A percentile compares a stretch with the other conserved stretches of the same genome.
Evolutionary conservation across 73 alveolate genomes (phyloP).

Genomic region (Durusdinium trenchii): DNA sequence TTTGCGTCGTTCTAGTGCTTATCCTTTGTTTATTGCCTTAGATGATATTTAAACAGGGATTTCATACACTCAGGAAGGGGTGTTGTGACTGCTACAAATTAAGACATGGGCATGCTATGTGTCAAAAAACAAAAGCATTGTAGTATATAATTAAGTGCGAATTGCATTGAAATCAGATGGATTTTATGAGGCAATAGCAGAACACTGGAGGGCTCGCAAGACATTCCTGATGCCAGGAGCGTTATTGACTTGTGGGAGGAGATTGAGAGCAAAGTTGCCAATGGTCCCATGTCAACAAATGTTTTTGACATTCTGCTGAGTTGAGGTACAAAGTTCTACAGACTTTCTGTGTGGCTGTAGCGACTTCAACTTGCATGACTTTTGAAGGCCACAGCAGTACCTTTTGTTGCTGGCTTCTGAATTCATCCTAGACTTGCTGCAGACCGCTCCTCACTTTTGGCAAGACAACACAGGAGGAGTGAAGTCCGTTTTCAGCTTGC

Average conservation of each 20-base stretch:
- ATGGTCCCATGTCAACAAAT: slow-evolving; percentile 15
- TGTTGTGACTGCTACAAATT: neutral
- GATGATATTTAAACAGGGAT: too few species aligned
- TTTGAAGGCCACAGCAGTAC: too few species aligned
- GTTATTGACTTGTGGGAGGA: slow-evolving; percentile 33
- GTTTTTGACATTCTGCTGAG: slow-evolving; percentile 40
- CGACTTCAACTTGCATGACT: too few species aligned
- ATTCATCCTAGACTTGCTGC: too few species aligned
- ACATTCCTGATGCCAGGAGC: neutral
- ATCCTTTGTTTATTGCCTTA: too few species aligned
- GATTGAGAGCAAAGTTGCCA: slow-evolving; percentile 19
- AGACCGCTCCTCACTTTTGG: too few species aligned
- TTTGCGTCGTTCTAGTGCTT: too few species aligned
- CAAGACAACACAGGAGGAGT: too few species aligned
- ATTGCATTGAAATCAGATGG: neutral
- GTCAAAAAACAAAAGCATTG: neutral
- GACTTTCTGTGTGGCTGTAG: too few species aligned
- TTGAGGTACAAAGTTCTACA: neutral
- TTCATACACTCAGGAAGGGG: neutral
- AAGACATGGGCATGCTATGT: neutral
- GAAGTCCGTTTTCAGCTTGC: too few species aligned
- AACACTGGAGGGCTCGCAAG: neutral
- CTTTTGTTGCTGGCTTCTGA: too few species aligned
- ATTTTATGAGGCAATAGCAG: neutral
- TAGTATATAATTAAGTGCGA: neutral